These are phyloP conservation scores for Macrotyloma uniflorum DNA, from an alignment of 306 rosid genomes.

Conservation along the genomic window DNA sequence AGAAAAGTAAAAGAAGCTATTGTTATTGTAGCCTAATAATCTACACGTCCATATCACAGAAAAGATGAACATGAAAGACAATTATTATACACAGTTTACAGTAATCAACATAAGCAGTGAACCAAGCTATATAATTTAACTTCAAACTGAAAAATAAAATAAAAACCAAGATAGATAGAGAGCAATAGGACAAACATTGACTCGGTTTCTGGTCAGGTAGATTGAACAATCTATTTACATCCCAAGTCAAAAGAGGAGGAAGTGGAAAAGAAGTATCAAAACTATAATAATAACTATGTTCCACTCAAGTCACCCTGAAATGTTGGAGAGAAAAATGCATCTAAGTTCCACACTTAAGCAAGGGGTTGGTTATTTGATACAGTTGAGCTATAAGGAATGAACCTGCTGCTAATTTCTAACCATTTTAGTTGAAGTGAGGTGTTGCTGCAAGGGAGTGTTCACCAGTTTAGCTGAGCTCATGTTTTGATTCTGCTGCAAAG, in stretches of 20 bases:
- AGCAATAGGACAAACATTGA: conserved; percentile 34
- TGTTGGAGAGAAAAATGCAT: conserved; percentile 48
- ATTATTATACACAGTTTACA: background rate
- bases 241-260: conserved; percentile 37
- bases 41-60: background rate
- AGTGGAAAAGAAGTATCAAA: conserved; percentile 19
- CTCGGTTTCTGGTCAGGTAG: conserved; percentile 43
- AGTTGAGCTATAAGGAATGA: conserved; percentile 31
- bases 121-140: background rate
- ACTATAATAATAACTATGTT: conserved; percentile 37
- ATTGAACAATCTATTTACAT: conserved; percentile 65
- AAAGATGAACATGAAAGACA: conserved; percentile 16
- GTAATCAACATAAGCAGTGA: background rate
- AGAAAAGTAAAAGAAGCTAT: too few relatives aligned
- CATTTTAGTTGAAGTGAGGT: conserved; percentile 40
- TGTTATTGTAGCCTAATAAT: too few relatives aligned
- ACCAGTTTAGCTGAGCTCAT: conserved; percentile 42
- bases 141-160: background rate
- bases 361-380: conserved; percentile 45
- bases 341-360: conserved; percentile 50
- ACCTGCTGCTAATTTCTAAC: conserved; percentile 53
- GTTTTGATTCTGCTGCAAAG: conserved; percentile 53
- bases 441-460: conserved; percentile 42
- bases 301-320: conserved; percentile 48
- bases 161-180: background rate